Percentiles rank a stretch among this genome's conserved stretches.
Conservation (phyloP, 2,329 filamentous ascomycete species). For the Venturia pyrina region DNA sequence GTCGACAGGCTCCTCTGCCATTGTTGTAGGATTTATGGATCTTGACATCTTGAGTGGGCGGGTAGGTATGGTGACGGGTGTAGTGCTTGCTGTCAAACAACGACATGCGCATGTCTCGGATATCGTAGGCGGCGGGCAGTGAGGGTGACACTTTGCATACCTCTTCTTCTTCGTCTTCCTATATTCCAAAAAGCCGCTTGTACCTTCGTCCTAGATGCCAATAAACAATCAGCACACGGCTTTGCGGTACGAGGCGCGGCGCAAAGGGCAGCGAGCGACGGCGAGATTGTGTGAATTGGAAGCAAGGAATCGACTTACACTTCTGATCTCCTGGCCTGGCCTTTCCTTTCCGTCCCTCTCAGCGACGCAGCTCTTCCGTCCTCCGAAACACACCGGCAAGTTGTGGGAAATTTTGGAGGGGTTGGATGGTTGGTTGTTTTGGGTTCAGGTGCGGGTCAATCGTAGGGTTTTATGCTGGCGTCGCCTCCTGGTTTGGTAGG, state of each 20-base stretch:
- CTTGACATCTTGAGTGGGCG: background rate
- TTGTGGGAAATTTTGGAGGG: constrained; percentile 15
- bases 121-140: constrained; percentile 1
- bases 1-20: background rate
- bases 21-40: background rate
- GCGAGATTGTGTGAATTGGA: background rate
- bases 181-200: constrained; percentile 3
- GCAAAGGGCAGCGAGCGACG: background rate
- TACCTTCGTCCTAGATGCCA: constrained; percentile 3
- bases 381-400: constrained; percentile 21
- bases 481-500: too few species aligned
- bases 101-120: background rate
- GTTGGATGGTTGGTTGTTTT: constrained; percentile 13
- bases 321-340: constrained; percentile 25
- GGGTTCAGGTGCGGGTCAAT: too few species aligned
- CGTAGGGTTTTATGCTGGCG: too few species aligned
- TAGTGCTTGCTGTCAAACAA: background rate
- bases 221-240: background rate
- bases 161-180: constrained; percentile 3
- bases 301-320: constrained; percentile 3
- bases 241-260: background rate
- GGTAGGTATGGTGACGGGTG: background rate
- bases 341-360: constrained; percentile 25
- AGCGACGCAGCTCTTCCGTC: constrained; percentile 30
- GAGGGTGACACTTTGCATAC: background rate